A percentile compares a stretch with the other conserved stretches of the same genome.
These are phyloP conservation scores for Gossypium longicalyx DNA, from an alignment of 345 rosid species.

Conservation along the genomic window DNA sequence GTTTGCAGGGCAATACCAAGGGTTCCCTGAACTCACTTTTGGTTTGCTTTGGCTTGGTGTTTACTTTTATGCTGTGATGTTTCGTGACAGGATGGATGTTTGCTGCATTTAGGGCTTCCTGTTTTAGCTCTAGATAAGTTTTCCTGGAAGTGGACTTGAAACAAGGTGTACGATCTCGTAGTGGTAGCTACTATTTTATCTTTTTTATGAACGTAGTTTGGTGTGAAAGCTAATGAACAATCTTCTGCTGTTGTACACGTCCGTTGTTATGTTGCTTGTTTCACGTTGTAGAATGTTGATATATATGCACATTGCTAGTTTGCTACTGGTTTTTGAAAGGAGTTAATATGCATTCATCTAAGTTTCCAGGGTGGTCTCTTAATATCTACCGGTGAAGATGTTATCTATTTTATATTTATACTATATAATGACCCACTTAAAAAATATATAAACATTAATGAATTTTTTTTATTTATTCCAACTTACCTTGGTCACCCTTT, in stretches of 20 bases:
- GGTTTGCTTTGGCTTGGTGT: neutral
- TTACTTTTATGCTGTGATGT: neutral
- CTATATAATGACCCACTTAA: too few relatives aligned
- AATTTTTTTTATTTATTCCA: too few relatives aligned
- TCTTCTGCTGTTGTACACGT: neutral
- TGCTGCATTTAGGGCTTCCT: neutral
- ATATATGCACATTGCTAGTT: too few relatives aligned
- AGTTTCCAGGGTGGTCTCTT: too few relatives aligned
- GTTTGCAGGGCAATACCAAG: constrained; percentile 52
- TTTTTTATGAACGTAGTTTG: neutral
- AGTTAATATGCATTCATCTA: too few relatives aligned
- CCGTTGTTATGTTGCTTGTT: neutral
- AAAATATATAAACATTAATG: too few relatives aligned
- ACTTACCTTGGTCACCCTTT: too few relatives aligned
- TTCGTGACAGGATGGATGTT: neutral
- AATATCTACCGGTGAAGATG: too few relatives aligned
- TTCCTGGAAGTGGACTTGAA: neutral
- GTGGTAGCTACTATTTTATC: neutral
- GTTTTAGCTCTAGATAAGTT: too few relatives aligned
- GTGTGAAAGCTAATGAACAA: neutral
- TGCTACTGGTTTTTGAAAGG: too few relatives aligned
- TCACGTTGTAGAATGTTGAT: too few relatives aligned
- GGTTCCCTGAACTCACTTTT: neutral
- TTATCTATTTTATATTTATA: too few relatives aligned
- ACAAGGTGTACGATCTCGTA: neutral